Base-by-base conservation (phyloP, 257 asterid genomes). In the Penstemon newberryi region DNA sequence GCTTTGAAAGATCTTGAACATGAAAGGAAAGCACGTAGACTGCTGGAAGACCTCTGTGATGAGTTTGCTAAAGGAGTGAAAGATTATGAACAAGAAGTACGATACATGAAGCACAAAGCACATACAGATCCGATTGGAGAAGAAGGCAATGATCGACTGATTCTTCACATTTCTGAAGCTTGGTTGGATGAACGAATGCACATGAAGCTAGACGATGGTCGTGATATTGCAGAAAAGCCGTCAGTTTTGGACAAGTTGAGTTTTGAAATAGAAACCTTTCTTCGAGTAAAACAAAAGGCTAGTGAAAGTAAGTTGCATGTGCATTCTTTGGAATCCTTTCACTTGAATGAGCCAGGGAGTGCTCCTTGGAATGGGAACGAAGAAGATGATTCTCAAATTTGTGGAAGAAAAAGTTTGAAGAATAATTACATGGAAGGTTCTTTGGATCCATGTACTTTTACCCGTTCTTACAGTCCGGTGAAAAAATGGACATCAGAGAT, bases 141-240 rank as follows among this genome's bases (percentile, higher is more conserved):
- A 40, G 82, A 79, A 5, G 80, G 78, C 8, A 63, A 72, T 55
- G 86, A 84, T 69, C 77, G 88, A 0, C 75, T 90, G 78, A 75
- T 90, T 68, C 90, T 93, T 68, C 97, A 93, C 79, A 76, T 89
- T 47, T 88, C 97, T 46, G 99, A 93, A 73, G 96, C 97, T 19
- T 93, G 99, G 99, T 68, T 90, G 13, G 99, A 93, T 7, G 97
- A 85, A 66, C 73, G 99, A 68, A 70, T 81, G 63, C 97, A 92
- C 74, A 82, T 81, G 87, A 82, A 86, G 84, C 79, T 76, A 59
- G 85, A 72, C 3, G 85, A 77, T 41, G 67, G 67, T 25, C 61
- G 5, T 54, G 78, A 82, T 85, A 58, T 73, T 46, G 67, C 78
- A 11, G 83, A 83, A 45, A 76, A 85, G 70, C 81, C 66, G 56